phyloP scores from a whole-genome alignment of 2,329 filamentous ascomycete species.

The Trichoderma sp. region DNA sequence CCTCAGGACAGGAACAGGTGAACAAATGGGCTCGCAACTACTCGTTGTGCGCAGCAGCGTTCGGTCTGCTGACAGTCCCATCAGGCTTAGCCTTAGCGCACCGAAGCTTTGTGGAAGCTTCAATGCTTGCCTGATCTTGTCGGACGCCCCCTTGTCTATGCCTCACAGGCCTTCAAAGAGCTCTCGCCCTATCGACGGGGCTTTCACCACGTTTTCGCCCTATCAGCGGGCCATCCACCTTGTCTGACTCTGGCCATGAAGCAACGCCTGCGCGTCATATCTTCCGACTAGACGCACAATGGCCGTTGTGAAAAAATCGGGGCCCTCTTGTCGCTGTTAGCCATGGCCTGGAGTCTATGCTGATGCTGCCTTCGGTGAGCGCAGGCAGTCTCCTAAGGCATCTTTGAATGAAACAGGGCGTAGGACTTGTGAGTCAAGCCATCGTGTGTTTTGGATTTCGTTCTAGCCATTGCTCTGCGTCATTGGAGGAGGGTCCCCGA shows the following conservation, averaged over 20 bases:
- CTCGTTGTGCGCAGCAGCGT: not conserved
- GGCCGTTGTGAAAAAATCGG: not conserved
- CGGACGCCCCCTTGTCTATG: not conserved
- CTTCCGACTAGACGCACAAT: not conserved
- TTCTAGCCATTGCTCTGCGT: not conserved
- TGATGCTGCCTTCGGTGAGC: conserved; percentile 5
- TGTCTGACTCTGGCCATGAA: not conserved
- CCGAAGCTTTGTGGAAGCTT: conserved; percentile 5
- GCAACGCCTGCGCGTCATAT: not conserved
- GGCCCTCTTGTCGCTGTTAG: not conserved
- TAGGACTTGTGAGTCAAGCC: conserved; percentile 13
- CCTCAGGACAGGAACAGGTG: not conserved
- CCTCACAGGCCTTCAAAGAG: not conserved
- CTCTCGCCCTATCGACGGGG: conserved; percentile 9
- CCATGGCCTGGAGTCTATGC: not conserved
- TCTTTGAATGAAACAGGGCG: not conserved
- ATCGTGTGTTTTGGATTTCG: not conserved
- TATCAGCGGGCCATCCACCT: not conserved
- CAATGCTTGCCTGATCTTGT: not conserved
- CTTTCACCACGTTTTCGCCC: not conserved
- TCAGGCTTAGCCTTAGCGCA: not conserved
- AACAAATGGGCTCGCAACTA: not conserved
- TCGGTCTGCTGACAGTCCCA: conserved; percentile 13
- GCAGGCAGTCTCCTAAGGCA: conserved; percentile 3
- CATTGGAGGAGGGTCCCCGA: not conserved